These are phyloP conservation scores for Leucosporidium creatinivorum DNA, from an alignment of 768 basidiomycete species.

Conservation along the genomic window DNA sequence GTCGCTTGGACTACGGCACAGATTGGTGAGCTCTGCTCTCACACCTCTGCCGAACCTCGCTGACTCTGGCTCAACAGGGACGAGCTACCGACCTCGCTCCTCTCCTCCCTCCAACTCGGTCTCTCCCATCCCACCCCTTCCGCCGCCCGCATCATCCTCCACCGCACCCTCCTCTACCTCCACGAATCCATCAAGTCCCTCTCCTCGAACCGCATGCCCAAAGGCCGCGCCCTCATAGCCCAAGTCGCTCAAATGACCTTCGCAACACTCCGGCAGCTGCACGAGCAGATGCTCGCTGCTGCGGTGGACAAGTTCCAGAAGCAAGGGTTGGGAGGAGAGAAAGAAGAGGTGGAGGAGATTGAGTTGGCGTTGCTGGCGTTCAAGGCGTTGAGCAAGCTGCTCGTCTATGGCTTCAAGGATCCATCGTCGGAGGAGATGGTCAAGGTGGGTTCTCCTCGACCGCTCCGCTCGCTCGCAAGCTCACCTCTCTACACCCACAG, in stretches of 20 bases:
- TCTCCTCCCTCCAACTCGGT: conserved; percentile 52
- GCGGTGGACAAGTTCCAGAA: conserved; percentile 41
- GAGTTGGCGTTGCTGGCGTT: conserved; percentile 61
- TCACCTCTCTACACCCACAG: conserved; percentile 7
- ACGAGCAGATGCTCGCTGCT: conserved; percentile 51
- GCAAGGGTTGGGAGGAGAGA: conserved; percentile 34
- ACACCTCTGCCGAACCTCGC: not conserved
- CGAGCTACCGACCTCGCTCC: conserved; percentile 51
- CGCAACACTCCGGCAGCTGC: conserved; percentile 54
- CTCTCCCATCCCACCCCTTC: conserved; percentile 47
- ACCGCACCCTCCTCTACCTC: conserved; percentile 30
- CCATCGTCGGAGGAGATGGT: conserved; percentile 49
- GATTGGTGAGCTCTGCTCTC: conserved; percentile 54
- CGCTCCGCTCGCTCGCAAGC: not conserved
- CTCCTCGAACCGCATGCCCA: conserved; percentile 33
- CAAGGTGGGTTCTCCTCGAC: conserved; percentile 6
- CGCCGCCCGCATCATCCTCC: conserved; percentile 39
- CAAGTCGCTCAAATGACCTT: conserved; percentile 51
- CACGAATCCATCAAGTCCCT: conserved; percentile 31
- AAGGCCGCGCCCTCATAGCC: conserved; percentile 27
- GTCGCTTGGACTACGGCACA: conserved; percentile 65
- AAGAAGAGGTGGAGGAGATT: conserved; percentile 47
- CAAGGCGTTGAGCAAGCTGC: conserved; percentile 66
- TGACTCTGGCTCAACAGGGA: conserved; percentile 48
- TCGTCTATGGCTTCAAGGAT: conserved; percentile 50